Conservation (phyloP, 352 stramenopile genomes). For the Thraustochytrium striatum region DNA sequence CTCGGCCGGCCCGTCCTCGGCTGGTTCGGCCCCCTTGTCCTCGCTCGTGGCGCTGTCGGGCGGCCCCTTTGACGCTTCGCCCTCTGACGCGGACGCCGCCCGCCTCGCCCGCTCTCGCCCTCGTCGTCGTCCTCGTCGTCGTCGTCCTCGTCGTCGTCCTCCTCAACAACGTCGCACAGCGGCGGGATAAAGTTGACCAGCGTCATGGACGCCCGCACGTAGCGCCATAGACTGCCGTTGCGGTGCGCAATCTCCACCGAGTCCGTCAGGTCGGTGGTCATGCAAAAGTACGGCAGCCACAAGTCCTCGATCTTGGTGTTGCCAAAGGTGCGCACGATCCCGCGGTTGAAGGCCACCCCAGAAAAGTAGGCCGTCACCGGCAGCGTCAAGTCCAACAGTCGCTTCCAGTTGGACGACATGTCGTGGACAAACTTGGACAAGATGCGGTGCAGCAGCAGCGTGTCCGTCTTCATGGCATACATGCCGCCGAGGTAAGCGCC, state of each 20-base stretch:
- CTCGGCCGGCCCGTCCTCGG: not conserved
- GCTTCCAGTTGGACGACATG: constrained; percentile 68
- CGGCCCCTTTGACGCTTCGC: not conserved
- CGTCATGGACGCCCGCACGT: constrained; percentile 79
- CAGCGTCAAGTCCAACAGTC: constrained; percentile 74
- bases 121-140: constrained; percentile 27
- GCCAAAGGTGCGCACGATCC: constrained; percentile 57
- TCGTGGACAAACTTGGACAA: constrained; percentile 57
- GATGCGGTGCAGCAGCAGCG: not conserved
- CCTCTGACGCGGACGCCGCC: not conserved
- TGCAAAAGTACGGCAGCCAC: constrained; percentile 85
- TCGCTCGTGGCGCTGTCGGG: not conserved
- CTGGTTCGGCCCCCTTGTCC: not conserved
- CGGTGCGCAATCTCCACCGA: constrained; percentile 75
- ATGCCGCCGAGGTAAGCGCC: constrained; percentile 57
- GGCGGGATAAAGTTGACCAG: constrained; percentile 58
- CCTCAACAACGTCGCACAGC: constrained; percentile 46
- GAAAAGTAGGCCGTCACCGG: constrained; percentile 82
- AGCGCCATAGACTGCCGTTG: constrained; percentile 77
- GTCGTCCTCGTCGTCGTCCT: not conserved
- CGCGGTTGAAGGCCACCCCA: constrained; percentile 71
- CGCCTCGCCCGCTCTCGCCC: not conserved
- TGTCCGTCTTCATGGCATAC: constrained; percentile 50
- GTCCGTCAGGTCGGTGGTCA: constrained; percentile 83
- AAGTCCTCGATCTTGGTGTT: constrained; percentile 65